These are phyloP conservation scores for Penicillium psychrofluorescens DNA, from an alignment of 495 filamentous ascomycete genomes.

Conservation along the genomic window DNA sequence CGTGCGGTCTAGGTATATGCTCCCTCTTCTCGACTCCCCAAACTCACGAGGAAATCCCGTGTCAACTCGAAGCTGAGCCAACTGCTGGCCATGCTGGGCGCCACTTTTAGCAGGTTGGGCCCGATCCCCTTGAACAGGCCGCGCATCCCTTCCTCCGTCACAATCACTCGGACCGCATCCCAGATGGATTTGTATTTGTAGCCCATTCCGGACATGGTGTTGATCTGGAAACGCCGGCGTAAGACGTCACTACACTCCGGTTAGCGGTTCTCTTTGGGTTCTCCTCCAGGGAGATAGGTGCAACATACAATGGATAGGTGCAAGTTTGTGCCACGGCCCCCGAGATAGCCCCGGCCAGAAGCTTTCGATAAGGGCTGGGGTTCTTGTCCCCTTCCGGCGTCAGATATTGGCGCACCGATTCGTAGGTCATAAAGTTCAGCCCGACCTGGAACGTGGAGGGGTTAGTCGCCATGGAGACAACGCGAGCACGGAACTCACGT, in stretches of 20 bases:
- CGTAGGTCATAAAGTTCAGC: conserved; percentile 97
- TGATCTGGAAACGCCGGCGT: conserved; percentile 94
- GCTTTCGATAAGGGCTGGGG: conserved; percentile 69
- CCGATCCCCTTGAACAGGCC: conserved; percentile 90
- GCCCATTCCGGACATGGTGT: conserved; percentile 98
- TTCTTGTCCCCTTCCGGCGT: conserved; percentile 86
- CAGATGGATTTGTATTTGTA: conserved; percentile 85
- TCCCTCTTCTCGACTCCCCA: conserved; percentile 36
- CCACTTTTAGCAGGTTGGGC: conserved; percentile 93
- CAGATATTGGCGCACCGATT: conserved; percentile 73
- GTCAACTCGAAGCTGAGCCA: conserved; percentile 96
- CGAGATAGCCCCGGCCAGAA: conserved; percentile 82
- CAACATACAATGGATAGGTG: conserved; percentile 94
- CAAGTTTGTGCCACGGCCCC: conserved; percentile 96
- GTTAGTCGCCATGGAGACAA: no score
- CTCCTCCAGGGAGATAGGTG: background rate
- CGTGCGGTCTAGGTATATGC: conserved; percentile 4
- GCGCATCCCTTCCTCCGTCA: conserved; percentile 65
- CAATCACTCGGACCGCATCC: conserved; percentile 76
- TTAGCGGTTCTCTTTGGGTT: conserved; percentile 3
- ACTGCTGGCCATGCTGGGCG: conserved; percentile 96
- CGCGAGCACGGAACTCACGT: conserved; percentile 48
- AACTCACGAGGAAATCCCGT: conserved; percentile 68
- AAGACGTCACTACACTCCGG: conserved; percentile 66
- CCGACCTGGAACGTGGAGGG: conserved; percentile 55